phyloP scores from a whole-genome alignment of 164 flowering plant genomes.

The Kalanchoe fedtschenkoi region DNA sequence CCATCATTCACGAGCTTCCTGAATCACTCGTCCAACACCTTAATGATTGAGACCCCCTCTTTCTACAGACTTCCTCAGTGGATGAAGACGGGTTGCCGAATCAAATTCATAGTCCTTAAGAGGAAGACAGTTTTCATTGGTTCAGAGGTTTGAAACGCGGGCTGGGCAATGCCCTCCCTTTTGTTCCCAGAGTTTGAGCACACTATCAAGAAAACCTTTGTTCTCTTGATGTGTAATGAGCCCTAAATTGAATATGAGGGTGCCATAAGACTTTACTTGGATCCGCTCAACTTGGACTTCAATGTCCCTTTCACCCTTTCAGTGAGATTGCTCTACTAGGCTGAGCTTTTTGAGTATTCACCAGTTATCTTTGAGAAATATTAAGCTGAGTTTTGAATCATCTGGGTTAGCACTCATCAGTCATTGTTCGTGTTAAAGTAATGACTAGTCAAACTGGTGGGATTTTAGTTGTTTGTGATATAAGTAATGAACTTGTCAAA shows the following conservation, averaged over 20 bases:
- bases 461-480: constrained; percentile 82
- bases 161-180: constrained; percentile 44
- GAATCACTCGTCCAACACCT: constrained; percentile 70
- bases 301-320: constrained; percentile 51
- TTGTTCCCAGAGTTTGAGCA: constrained; percentile 71
- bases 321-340: constrained; percentile 72
- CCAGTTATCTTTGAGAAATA: constrained; percentile 33
- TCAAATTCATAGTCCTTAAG: constrained; percentile 51
- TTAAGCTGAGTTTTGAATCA: constrained; percentile 42
- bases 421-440: too few species aligned
- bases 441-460: too few species aligned
- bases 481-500: constrained; percentile 48
- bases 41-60: constrained; percentile 67
- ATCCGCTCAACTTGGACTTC: constrained; percentile 62
- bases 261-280: constrained; percentile 92
- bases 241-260: constrained; percentile 92
- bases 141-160: constrained; percentile 52
- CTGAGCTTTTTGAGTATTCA: constrained; percentile 43
- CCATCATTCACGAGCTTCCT: constrained; percentile 66
- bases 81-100: constrained; percentile 76
- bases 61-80: constrained; percentile 57
- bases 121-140: constrained; percentile 51
- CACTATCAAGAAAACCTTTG: constrained; percentile 50
- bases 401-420: constrained; percentile 52
- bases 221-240: constrained; percentile 65